These are phyloP conservation scores for Ceratorhiza oryzae-sativae DNA, from an alignment of 1,284 basidiomycete genomes.

Conservation along the genomic window DNA sequence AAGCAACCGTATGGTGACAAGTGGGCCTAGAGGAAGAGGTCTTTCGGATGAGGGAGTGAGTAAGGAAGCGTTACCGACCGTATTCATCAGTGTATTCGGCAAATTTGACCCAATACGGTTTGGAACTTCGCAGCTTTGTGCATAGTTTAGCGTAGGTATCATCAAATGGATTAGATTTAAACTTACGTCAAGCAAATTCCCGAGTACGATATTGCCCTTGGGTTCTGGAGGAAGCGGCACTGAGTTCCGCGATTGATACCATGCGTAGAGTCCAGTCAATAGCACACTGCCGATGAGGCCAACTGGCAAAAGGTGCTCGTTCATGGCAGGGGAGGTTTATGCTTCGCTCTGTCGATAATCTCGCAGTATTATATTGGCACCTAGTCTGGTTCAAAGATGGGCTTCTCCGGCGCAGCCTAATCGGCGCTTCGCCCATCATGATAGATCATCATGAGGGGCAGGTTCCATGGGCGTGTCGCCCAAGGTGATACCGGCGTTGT, in stretches of 20 bases:
- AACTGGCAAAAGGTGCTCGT: neutral
- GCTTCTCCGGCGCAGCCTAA: too few species aligned
- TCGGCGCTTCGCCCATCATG: too few species aligned
- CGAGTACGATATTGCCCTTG: slow-evolving; percentile 4
- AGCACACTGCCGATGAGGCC: neutral
- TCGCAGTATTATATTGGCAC: too few species aligned
- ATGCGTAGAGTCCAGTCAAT: neutral
- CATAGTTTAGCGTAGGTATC: neutral
- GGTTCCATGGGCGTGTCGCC: too few species aligned
- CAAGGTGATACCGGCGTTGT: too few species aligned
- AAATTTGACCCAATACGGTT: slow-evolving; percentile 18
- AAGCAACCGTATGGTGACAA: slow-evolving; percentile 14
- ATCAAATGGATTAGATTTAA: too few species aligned
- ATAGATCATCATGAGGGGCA: too few species aligned
- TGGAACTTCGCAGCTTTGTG: neutral
- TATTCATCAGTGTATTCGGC: slow-evolving; percentile 11
- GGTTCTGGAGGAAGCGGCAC: slow-evolving; percentile 28
- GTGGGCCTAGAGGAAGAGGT: slow-evolving; percentile 1
- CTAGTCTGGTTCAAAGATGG: too few species aligned
- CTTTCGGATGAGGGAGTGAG: neutral
- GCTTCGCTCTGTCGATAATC: too few species aligned
- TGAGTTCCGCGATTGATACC: neutral
- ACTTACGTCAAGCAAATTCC: slow-evolving; percentile 7
- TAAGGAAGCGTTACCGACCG: neutral
- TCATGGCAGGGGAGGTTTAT: too few species aligned